These are phyloP conservation scores for Bremia lactucae DNA, from an alignment of 352 stramenopile species.

Conservation along the genomic window DNA sequence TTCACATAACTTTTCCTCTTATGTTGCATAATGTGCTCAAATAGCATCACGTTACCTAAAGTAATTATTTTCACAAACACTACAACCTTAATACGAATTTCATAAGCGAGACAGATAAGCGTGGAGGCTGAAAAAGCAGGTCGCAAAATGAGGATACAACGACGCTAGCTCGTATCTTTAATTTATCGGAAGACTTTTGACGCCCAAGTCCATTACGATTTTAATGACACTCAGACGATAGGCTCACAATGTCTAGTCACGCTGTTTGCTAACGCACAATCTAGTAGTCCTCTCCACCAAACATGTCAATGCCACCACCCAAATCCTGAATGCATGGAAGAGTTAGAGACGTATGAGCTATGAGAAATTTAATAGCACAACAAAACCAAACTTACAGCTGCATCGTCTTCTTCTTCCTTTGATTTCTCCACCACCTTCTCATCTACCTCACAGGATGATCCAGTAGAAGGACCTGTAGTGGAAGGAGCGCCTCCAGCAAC, in stretches of 20 bases:
- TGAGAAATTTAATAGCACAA: not conserved
- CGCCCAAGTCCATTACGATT: conserved; percentile 41
- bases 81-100: not conserved
- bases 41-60: not conserved
- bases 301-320: conserved; percentile 65
- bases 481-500: conserved; percentile 26
- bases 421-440: conserved; percentile 45
- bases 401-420: conserved; percentile 61
- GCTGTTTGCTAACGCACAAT: conserved; percentile 15
- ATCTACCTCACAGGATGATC: conserved; percentile 24
- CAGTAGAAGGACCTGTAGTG: conserved; percentile 29
- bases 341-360: no score
- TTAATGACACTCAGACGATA: conserved; percentile 26
- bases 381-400: conserved; percentile 26
- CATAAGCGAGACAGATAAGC: not conserved
- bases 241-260: conserved; percentile 21
- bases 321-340: conserved; percentile 27
- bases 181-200: conserved; percentile 36
- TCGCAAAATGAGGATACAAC: conserved; percentile 4
- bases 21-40: no score
- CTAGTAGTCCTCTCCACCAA: conserved; percentile 60
- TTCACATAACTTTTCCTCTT: no score
- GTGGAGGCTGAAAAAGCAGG: conserved; percentile 2
- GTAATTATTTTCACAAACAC: no score
- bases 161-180: conserved; percentile 17